Evolutionary conservation across 768 basidiomycete genomes (phyloP), one percentile per base, ranked within the genome.

Genomic region (Coprinellus micaceus): DNA sequence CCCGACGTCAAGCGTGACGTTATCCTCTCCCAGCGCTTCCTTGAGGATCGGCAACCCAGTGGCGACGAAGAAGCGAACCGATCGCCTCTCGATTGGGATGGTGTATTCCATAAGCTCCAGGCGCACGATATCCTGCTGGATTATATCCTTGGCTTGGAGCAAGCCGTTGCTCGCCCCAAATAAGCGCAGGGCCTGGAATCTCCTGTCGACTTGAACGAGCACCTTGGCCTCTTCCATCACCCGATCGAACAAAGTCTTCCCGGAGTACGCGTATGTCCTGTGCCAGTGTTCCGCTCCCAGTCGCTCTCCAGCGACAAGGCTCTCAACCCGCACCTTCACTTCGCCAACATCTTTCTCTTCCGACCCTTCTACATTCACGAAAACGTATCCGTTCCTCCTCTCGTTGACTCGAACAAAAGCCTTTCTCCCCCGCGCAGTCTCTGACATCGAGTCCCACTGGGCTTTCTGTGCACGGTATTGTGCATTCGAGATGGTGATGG

Each of bases 261-360:
- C 59, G 24, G 60, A 4, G 37, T 26, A 58, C 30, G 46, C 62
- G 56, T 84, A 73, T 0, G 73, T 72, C 30, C 71, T 67, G 65
- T 84, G 83, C 83, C 82, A 85, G 30, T 73, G 73, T 3, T 68
- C 67, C 2, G 69, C 57, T 40, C 69, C 72, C 12, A 85, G 67
- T 33, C 67, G 77, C 40, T 80, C 77, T 4, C 84, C 84, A 24
- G 71, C 71, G 2, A 75, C 77, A 36, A 86, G 63, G 51, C 71
- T 77, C 64, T 86, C 85, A 0, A 82, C 79, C 51, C 83, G 70
- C 11, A 85, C 83, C 68, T 85, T 86, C 57, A 86, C 61, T 3
- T 76, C 72, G 1, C 85, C 85, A 1, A 79, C 74, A 1, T 75
- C 76, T 59, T 79, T 77, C 66, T 80, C 80, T 50, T 79, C 78